These are phyloP conservation scores for Cruciata laevipes DNA, from an alignment of 257 asterid genomes.

Conservation along the genomic window DNA sequence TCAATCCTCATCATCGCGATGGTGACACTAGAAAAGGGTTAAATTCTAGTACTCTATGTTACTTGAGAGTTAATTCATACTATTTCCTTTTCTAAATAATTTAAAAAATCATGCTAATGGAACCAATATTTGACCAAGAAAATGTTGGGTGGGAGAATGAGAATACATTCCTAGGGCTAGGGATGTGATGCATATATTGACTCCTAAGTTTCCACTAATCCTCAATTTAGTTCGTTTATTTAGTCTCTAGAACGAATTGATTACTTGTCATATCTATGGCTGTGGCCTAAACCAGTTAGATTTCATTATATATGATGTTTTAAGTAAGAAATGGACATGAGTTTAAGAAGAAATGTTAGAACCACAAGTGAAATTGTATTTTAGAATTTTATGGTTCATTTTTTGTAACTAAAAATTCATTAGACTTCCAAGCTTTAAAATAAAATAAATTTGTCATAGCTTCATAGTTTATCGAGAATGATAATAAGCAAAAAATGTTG, in stretches of 20 bases:
- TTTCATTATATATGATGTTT: not conserved
- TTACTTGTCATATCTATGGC: not conserved
- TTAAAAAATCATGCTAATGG: no score
- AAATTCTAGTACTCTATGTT: not conserved
- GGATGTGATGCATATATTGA: not conserved
- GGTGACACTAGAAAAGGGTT: conserved; percentile 22
- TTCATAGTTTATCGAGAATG: no score
- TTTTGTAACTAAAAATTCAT: no score
- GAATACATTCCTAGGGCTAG: not conserved
- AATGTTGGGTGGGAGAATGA: not conserved
- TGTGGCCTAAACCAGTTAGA: not conserved
- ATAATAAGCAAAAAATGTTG: no score
- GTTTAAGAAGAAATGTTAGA: no score
- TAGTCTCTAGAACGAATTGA: not conserved
- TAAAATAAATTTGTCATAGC: no score
- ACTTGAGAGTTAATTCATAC: not conserved
- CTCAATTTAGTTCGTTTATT: not conserved
- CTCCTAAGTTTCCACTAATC: not conserved
- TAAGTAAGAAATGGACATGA: not conserved
- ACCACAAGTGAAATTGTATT: no score
- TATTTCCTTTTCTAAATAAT: no score
- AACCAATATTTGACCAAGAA: not conserved
- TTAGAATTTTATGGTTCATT: no score
- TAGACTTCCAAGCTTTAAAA: no score
- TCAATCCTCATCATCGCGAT: conserved; percentile 29